Conservation (phyloP, 345 rosid genomes). For the Iberis pinnata region DNA sequence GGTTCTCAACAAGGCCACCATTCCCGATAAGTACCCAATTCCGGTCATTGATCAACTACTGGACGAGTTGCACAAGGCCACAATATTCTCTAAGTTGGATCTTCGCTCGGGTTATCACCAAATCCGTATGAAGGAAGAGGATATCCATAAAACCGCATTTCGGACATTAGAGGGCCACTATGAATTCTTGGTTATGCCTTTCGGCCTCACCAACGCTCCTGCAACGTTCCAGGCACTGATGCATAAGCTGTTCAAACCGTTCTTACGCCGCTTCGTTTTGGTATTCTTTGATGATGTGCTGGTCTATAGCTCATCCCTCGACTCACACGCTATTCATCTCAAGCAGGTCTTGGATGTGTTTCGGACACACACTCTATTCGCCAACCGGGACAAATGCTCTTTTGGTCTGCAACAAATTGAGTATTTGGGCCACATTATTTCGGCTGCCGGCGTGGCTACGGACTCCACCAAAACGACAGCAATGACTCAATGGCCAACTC, state of each 20-base stretch:
- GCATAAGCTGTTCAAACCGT: background rate
- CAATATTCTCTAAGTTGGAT: too few relatives aligned
- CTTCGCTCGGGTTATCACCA: background rate
- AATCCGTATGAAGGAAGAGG: background rate
- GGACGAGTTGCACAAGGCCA: too few relatives aligned
- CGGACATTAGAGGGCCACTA: background rate
- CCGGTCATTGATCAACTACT: too few relatives aligned
- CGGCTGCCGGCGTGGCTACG: rapidly evolving
- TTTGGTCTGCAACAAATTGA: background rate
- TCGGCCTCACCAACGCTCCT: background rate
- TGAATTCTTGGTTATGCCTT: background rate
- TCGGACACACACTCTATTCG: background rate
- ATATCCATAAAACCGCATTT: background rate
- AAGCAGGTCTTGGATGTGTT: too few relatives aligned
- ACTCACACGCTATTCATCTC: too few relatives aligned
- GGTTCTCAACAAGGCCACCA: too few relatives aligned
- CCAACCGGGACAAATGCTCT: background rate
- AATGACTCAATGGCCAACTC: background rate
- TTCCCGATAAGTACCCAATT: too few relatives aligned
- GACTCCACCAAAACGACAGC: background rate
- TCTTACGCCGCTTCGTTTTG: background rate
- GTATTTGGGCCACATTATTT: background rate
- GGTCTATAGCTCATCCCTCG: background rate
- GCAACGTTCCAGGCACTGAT: background rate
- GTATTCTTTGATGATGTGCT: background rate